Percentiles rank a stretch among this genome's conserved stretches.
phyloP scores from a whole-genome alignment of 2,329 filamentous ascomycete genomes.

The Fusarium zealandicum region DNA sequence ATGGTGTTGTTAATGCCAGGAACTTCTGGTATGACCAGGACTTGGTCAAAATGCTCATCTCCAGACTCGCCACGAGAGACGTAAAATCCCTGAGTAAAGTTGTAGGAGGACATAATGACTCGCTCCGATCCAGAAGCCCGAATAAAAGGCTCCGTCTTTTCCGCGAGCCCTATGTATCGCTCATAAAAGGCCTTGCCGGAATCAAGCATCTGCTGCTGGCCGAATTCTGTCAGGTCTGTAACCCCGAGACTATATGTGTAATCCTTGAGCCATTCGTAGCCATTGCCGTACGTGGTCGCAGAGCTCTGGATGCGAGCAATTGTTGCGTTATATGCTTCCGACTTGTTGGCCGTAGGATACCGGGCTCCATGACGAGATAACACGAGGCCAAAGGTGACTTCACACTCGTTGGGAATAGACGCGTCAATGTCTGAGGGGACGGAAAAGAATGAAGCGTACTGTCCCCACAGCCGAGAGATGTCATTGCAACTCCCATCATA shows the following conservation, averaged over 20 bases:
- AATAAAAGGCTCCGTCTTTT: constrained; percentile 69
- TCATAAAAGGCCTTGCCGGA: constrained; percentile 79
- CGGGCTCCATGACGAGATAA: constrained; percentile 86
- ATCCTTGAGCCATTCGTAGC: constrained; percentile 73
- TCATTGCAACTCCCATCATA: constrained; percentile 57
- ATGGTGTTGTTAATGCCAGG: constrained; percentile 79
- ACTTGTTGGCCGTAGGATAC: constrained; percentile 77
- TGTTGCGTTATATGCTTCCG: constrained; percentile 66
- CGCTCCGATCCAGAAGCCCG: constrained; percentile 74
- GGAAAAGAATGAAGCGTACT: constrained; percentile 85
- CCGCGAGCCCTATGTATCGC: constrained; percentile 72
- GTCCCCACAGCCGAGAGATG: constrained; percentile 76
- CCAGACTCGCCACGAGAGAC: constrained; percentile 46
- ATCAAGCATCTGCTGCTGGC: constrained; percentile 72
- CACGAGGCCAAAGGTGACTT: constrained; percentile 79
- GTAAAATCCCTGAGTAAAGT: constrained; percentile 80
- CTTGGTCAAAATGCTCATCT: constrained; percentile 58
- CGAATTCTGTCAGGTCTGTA: constrained; percentile 73
- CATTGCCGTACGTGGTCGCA: constrained; percentile 63
- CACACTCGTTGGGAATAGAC: constrained; percentile 70
- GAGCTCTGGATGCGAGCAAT: constrained; percentile 69
- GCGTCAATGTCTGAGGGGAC: constrained; percentile 71
- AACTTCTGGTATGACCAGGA: constrained; percentile 75
- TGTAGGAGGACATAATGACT: constrained; percentile 76
- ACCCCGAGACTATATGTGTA: constrained; percentile 76